Base-by-base conservation (phyloP, 768 basidiomycete genomes). In the Tulasnella sp. region DNA sequence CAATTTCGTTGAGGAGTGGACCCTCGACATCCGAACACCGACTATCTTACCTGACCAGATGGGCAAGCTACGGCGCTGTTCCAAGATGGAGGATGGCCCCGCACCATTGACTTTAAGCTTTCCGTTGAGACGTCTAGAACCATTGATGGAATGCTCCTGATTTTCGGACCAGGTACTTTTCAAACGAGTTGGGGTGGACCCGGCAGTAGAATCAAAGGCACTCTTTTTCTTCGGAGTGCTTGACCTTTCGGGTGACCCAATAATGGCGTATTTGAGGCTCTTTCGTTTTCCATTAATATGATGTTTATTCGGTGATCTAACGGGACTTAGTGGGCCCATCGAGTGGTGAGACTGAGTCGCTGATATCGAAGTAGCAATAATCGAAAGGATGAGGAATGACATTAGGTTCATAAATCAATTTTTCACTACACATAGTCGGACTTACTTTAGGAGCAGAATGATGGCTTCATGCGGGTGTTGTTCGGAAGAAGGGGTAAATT, bases 21-120 rank as follows among this genome's bases (percentile, higher is more conserved):
- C 62, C 27, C 27, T 56, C 48, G 48, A 18, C 36, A 18, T 27
- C 39, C n/a, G n/a, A 46, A 71, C 39, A 56, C 39, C 62, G 6
- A n/a, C 44, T 39, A 42, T 85, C 88, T 76, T 48, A 93, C 94
- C 95, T 85, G 88, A 88, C 39, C 92, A 92, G 82, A 96, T 95
- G 10, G 95, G 95, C 75, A 97, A 68, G n/a, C 19, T 31, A 38
- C 76, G 76, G 52, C 76, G 76, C 58, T 77, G 76, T 77, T 77
- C 76, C 10, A 12, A 24, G 31, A 68, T 68, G 27, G 62, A 31
- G 34, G 62, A 77, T 34, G 68, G 76, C 5, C 46, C 36, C 18
- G 76, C 68, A 16, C 68, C 38, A 10, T 34, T 77, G 56, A 62
- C 6, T 77, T 77, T 39, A 19, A 7, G 58, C 56, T 39, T 31